phyloP scores from a whole-genome alignment of 2,329 filamentous ascomycete species.

The Xylariaceae sp. region DNA sequence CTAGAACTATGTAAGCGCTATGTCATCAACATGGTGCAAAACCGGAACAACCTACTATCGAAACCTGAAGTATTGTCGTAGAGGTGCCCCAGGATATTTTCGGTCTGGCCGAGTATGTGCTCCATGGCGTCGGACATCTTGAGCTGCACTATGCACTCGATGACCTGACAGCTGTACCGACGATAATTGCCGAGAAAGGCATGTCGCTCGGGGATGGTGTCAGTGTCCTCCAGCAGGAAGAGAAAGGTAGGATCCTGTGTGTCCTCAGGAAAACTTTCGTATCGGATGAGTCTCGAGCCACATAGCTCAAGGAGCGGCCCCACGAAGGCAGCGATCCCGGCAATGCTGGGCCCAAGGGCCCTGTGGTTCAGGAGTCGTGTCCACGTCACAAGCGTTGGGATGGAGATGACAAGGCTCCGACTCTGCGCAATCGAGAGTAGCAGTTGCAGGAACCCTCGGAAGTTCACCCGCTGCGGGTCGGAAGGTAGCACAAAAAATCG shows the following conservation, averaged over 20 bases:
- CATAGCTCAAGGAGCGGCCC: constrained; percentile 75
- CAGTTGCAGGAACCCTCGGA: constrained; percentile 70
- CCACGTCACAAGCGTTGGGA: constrained; percentile 87
- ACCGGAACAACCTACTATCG: constrained; percentile 43
- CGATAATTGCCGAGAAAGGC: constrained; percentile 94
- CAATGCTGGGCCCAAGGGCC: constrained; percentile 56
- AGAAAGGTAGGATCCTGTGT: constrained; percentile 70
- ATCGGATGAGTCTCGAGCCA: constrained; percentile 75
- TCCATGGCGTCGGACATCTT: constrained; percentile 78
- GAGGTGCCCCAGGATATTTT: constrained; percentile 64
- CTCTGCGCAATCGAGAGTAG: constrained; percentile 73
- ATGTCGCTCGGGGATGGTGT: constrained; percentile 88
- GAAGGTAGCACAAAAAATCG: constrained; percentile 60
- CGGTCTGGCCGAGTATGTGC: constrained; percentile 76
- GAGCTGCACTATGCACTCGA: constrained; percentile 77
- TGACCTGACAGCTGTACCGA: constrained; percentile 78
- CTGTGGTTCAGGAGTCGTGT: constrained; percentile 70
- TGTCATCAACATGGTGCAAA: too few species aligned
- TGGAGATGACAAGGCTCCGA: constrained; percentile 85
- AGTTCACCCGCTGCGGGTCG: constrained; percentile 47
- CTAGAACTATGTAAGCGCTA: too few species aligned
- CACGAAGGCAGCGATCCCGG: constrained; percentile 54
- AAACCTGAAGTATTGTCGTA: constrained; percentile 65
- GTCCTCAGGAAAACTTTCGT: constrained; percentile 79
- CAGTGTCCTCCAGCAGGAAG: constrained; percentile 87